A percentile compares a stretch with the other conserved stretches of the same genome.
Conservation (phyloP, 1,284 basidiomycete genomes). For the Anthracocystis panici-leucophaei region DNA sequence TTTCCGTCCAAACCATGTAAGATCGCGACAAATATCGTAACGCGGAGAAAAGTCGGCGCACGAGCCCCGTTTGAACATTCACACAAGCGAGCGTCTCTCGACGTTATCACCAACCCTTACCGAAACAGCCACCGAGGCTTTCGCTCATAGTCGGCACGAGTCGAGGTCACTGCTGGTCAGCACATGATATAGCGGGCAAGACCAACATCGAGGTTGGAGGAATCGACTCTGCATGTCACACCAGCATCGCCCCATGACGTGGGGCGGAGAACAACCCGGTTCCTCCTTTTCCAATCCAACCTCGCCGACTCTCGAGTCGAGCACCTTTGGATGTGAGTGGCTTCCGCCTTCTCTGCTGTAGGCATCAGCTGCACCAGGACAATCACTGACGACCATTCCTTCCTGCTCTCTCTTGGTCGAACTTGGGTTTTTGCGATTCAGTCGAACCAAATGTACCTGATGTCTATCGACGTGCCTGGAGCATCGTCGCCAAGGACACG, state of each 20-base stretch:
- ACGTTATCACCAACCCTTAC: neutral
- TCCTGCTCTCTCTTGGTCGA: neutral
- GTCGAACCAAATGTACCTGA: slow-evolving; percentile 41
- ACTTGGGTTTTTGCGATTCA: neutral
- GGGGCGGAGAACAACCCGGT: slow-evolving; percentile 38
- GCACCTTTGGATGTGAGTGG: slow-evolving; percentile 31
- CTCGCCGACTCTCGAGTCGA: slow-evolving; percentile 25
- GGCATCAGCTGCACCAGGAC: neutral
- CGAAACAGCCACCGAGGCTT: neutral
- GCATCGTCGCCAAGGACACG: neutral
- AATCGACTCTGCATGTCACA: slow-evolving; percentile 20
- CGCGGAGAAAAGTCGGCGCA: neutral
- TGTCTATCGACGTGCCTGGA: slow-evolving; percentile 29
- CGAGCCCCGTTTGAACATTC: neutral
- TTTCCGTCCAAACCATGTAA: neutral
- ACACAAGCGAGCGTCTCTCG: neutral
- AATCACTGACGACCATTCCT: neutral
- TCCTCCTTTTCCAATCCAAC: slow-evolving; percentile 27
- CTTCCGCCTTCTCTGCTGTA: neutral
- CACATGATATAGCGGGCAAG: neutral
- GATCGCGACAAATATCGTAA: neutral
- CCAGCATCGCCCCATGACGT: slow-evolving; percentile 39
- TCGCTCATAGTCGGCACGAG: neutral
- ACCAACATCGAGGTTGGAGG: neutral
- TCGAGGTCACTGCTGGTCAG: neutral